Percentiles rank a stretch among this genome's conserved stretches.
These are phyloP conservation scores for Pyricularia pennisetigena DNA, from an alignment of 2,329 filamentous ascomycete genomes.

Conservation along the genomic window DNA sequence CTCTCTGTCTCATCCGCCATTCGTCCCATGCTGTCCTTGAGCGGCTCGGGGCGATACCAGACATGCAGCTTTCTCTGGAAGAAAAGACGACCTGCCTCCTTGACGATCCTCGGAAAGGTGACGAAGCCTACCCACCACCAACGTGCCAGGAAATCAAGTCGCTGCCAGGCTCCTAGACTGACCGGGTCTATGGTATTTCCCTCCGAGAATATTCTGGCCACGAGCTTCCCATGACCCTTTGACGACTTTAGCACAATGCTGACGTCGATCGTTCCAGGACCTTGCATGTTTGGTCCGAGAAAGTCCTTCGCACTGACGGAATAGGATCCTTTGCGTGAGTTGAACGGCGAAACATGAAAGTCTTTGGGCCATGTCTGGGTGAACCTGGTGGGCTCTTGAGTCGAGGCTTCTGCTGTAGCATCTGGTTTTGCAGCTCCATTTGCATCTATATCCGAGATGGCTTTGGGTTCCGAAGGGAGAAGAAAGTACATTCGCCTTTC, in stretches of 20 bases:
- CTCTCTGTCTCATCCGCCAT: slow-evolving; percentile 39
- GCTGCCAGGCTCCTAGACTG: slow-evolving; percentile 30
- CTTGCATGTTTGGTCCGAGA: slow-evolving; percentile 26
- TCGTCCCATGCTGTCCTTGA: slow-evolving; percentile 43
- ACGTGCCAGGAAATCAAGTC: slow-evolving; percentile 32
- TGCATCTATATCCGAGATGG: background rate
- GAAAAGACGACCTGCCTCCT: slow-evolving; percentile 48
- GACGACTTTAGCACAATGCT: slow-evolving; percentile 53
- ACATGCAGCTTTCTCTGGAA: slow-evolving; percentile 48
- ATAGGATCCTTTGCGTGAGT: slow-evolving; percentile 47
- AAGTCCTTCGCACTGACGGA: slow-evolving; percentile 39
- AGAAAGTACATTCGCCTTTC: slow-evolving; percentile 60
- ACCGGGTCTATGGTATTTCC: slow-evolving; percentile 38
- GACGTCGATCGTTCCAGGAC: slow-evolving; percentile 37
- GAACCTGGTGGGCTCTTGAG: background rate
- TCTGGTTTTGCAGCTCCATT: background rate
- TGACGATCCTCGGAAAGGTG: slow-evolving; percentile 56
- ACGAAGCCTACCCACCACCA: slow-evolving; percentile 63
- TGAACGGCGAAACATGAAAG: slow-evolving; percentile 71
- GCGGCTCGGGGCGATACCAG: slow-evolving; percentile 56
- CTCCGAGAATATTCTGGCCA: slow-evolving; percentile 48
- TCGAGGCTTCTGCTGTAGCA: background rate
- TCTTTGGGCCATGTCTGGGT: slow-evolving; percentile 52
- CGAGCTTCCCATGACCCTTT: slow-evolving; percentile 48
- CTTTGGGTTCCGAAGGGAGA: slow-evolving; percentile 15